Evolutionary conservation across 139 green algal genomes (phyloP).

Genomic region (Pseudopediastrum boryanum): DNA sequence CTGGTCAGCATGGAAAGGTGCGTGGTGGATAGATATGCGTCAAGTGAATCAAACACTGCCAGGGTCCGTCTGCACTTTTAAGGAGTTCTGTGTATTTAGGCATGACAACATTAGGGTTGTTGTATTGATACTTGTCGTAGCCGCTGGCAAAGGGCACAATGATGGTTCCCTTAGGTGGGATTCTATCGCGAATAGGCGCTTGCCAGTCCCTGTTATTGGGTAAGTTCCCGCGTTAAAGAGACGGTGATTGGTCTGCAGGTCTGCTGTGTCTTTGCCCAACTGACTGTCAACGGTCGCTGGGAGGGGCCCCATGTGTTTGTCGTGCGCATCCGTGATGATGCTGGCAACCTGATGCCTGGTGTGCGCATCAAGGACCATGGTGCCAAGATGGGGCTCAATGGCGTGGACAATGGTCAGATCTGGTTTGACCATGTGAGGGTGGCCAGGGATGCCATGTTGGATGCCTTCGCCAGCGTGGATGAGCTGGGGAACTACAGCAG

Average conservation of each 20-base stretch:
- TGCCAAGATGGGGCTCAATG: slow-evolving; percentile 77
- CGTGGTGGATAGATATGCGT: no score
- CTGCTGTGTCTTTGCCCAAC: slow-evolving; percentile 85
- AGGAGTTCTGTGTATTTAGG: no score
- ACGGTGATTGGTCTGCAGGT: no score
- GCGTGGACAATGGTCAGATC: slow-evolving; percentile 89
- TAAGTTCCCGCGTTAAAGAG: no score
- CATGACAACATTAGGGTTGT: no score
- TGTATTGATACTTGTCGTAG: no score
- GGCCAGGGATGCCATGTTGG: slow-evolving; percentile 42
- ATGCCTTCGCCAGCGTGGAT: slow-evolving; percentile 62
- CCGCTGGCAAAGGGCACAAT: no score
- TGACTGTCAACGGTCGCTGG: slow-evolving; percentile 73
- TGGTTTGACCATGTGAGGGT: slow-evolving; percentile 85
- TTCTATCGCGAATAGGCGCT: no score
- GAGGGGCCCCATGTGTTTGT: slow-evolving; percentile 91
- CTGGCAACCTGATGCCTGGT: slow-evolving; percentile 55
- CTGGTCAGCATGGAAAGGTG: slow-evolving; percentile 67
- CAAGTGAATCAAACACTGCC: no score
- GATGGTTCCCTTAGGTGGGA: no score
- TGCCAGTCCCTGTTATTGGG: no score
- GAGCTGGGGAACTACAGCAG: slow-evolving; percentile 65
- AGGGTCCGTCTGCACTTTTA: no score
- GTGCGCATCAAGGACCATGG: slow-evolving; percentile 76
- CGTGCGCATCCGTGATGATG: slow-evolving; percentile 83